Evolutionary conservation across 352 stramenopile species (phyloP), one percentile per base, ranked within the genome.

Genomic region (Phytophthora sp.): DNA sequence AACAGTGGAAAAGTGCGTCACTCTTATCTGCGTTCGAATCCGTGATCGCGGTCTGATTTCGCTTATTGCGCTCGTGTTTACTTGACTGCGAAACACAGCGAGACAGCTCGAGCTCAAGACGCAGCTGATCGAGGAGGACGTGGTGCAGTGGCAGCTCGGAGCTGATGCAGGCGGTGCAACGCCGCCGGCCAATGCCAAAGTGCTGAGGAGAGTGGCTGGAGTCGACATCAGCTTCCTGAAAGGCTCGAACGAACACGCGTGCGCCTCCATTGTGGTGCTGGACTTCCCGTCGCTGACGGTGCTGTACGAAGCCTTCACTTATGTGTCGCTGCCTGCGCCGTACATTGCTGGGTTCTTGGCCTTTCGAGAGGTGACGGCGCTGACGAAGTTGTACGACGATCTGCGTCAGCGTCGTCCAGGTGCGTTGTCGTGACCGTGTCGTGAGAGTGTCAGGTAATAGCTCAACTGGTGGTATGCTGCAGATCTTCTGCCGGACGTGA

Each of bases 201-300:
- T 44, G 11, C 42, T 94, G 8, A 65, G 27, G 20, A 77, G 70
- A 54, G 66, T 95, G 17, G 87, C 81, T 30, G 87, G 84, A 12
- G 87, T 95, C 13, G 87, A 95, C 49, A 93, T 95, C 61, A 94
- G 84, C 30, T 95, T 94, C 56, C 66, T 92, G 6, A 92, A 91
- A 45, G 82, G 75, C 27, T 92, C 84, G 37, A 87, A 79, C 37
- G 74, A 94, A 41, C 84, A 93, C 63, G 87, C 87, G 17, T 95
- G 87, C 49, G 87, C 87, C 5, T 90, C 83, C 20, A 69, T 95
- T 39, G 84, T 95, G n/a, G 82, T 95, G 48, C 56, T 95, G 17
- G 70, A 76, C 32, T 95, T 74, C 41, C 77, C 80, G 27, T 81
- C 84, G 6, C 66, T 91, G 15, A 62, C 54, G 5, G 55, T 95